These are phyloP conservation scores for Perkinsus chesapeaki DNA, from an alignment of 169 alveolate genomes.

Conservation along the genomic window DNA sequence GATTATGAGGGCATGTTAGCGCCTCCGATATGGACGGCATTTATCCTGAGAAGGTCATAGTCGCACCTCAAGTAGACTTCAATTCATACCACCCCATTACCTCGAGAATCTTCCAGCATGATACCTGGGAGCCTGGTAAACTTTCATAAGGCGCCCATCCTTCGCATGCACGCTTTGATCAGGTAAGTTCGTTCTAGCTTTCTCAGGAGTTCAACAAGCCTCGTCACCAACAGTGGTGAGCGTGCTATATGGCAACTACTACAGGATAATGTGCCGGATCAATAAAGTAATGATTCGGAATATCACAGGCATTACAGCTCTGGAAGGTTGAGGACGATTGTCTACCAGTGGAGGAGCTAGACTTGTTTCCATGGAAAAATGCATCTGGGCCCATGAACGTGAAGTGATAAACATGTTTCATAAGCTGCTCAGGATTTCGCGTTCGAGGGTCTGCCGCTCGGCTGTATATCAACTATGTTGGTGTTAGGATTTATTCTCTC, in stretches of 20 bases:
- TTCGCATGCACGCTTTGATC: not conserved
- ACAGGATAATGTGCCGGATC: not conserved
- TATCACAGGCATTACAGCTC: not conserved
- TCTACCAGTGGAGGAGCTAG: not conserved
- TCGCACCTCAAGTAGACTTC: slow-evolving; percentile 2
- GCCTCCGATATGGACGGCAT: not conserved
- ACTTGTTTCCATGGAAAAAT: not conserved
- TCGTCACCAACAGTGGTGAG: not conserved
- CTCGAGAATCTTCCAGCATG: not conserved
- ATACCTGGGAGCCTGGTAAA: slow-evolving; percentile 16
- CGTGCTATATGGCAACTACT: slow-evolving; percentile 5
- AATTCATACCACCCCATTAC: slow-evolving; percentile 2
- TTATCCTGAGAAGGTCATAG: not conserved
- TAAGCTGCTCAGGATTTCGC: too few relatives aligned
- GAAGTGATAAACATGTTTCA: too few relatives aligned
- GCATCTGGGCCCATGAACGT: not conserved
- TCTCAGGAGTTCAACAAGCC: not conserved
- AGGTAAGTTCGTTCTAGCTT: slow-evolving; percentile 1
- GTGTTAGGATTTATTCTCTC: not conserved
- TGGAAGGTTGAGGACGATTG: not conserved
- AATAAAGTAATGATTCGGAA: not conserved
- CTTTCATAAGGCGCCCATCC: not conserved
- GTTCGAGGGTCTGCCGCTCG: not conserved
- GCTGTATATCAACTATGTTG: not conserved
- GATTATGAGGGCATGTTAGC: not conserved